A percentile compares a stretch with the other conserved stretches of the same genome.
Evolutionary conservation across 2,329 filamentous ascomycete genomes (phyloP).

Genomic region (Microthyrium microscopicum): DNA sequence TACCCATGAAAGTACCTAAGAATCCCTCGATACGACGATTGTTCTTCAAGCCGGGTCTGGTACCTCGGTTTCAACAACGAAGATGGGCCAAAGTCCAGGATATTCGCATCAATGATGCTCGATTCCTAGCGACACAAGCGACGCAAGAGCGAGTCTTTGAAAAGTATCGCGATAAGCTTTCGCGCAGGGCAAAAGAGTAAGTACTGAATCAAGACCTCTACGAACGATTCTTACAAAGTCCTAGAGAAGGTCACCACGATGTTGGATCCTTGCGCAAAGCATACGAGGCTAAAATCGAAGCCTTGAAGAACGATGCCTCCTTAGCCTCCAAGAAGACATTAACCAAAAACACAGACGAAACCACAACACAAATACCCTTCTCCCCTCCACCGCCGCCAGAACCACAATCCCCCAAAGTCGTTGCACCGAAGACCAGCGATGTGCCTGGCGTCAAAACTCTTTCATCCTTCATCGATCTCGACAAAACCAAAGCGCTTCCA

Average conservation of each 20-base stretch:
- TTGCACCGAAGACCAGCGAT: constrained; percentile 13
- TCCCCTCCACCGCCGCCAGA: constrained; percentile 16
- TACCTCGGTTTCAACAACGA: constrained; percentile 45
- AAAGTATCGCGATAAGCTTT: constrained; percentile 76
- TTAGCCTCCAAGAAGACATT: constrained; percentile 14
- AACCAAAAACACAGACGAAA: constrained; percentile 18
- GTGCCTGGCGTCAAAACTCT: constrained; percentile 44
- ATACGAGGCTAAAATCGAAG: constrained; percentile 69
- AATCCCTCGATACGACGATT: too few species aligned
- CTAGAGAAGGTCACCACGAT: constrained; percentile 46
- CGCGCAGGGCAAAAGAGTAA: constrained; percentile 57
- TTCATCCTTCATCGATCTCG: constrained; percentile 57
- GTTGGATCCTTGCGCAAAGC: constrained; percentile 63
- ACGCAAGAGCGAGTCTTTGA: constrained; percentile 53
- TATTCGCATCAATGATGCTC: constrained; percentile 80
- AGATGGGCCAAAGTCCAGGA: constrained; percentile 88
- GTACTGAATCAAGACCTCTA: constrained; percentile 10
- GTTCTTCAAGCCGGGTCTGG: too few species aligned
- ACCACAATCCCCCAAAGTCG: constrained; percentile 20
- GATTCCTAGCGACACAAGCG: constrained; percentile 69
- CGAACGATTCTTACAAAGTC: constrained; percentile 1
- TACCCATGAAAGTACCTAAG: too few species aligned
- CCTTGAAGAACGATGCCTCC: constrained; percentile 29
- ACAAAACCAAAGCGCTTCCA: constrained; percentile 58
- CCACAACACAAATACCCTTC: constrained; percentile 12